These are phyloP conservation scores for Candida railenensis DNA, from an alignment of 805 yeast species.

Conservation along the genomic window DNA sequence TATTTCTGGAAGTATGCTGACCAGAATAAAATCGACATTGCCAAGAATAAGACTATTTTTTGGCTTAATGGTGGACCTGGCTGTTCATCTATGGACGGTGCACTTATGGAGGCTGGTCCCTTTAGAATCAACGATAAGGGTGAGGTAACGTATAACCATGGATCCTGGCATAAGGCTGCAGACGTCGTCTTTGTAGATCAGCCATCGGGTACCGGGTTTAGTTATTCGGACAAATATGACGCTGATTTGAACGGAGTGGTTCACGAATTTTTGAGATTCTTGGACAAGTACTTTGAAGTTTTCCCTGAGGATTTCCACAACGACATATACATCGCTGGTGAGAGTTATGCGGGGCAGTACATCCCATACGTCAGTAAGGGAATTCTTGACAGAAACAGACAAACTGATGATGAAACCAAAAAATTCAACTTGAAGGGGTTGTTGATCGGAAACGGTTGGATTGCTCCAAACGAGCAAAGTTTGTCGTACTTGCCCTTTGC, in stretches of 20 bases:
- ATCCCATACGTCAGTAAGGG: slow-evolving; percentile 82
- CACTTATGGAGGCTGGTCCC: slow-evolving; percentile 90
- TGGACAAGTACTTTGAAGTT: slow-evolving; percentile 60
- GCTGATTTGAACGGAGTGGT: slow-evolving; percentile 57
- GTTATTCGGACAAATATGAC: slow-evolving; percentile 57
- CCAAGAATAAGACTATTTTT: slow-evolving; percentile 52
- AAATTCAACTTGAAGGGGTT: slow-evolving; percentile 58
- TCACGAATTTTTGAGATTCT: slow-evolving; percentile 59
- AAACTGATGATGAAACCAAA: slow-evolving; percentile 7
- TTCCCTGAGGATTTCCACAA: slow-evolving; percentile 59
- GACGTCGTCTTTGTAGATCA: slow-evolving; percentile 89
- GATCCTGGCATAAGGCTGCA: slow-evolving; percentile 81
- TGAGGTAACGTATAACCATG: slow-evolving; percentile 55
- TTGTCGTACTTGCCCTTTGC: slow-evolving; percentile 76
- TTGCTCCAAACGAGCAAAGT: slow-evolving; percentile 84
- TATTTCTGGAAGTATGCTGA: slow-evolving; percentile 78
- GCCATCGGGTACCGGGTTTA: slow-evolving; percentile 93
- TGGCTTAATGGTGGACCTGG: slow-evolving; percentile 99
- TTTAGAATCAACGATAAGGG: slow-evolving; percentile 53
- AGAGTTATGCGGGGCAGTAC: slow-evolving; percentile 96
- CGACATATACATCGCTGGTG: slow-evolving; percentile 84
- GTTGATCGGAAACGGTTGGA: slow-evolving; percentile 92
- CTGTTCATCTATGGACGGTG: slow-evolving; percentile 97
- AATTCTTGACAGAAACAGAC: slow-evolving; percentile 47
- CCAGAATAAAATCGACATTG: slow-evolving; percentile 23